A percentile compares a stretch with the other conserved stretches of the same genome.
Evolutionary conservation across 441 rosid species (phyloP).

Genomic region (Pelargonium citronellum): DNA sequence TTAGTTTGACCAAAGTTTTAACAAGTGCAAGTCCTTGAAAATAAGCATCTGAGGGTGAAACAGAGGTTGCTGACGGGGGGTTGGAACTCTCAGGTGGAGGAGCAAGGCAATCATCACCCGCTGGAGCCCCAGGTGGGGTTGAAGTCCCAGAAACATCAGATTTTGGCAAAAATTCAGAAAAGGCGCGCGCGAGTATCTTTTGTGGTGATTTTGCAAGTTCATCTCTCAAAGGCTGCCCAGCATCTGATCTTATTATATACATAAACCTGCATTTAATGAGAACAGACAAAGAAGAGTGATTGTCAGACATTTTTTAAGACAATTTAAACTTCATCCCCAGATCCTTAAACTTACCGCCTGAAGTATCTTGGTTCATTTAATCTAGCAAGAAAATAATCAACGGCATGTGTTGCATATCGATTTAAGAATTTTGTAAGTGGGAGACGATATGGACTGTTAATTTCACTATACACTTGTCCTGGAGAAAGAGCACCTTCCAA

Average conservation of each 20-base stretch:
- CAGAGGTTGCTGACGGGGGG: conserved; percentile 37
- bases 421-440: conserved; percentile 93
- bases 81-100: conserved; percentile 44
- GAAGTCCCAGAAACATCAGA: conserved; percentile 45
- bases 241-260: conserved; percentile 88
- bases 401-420: conserved; percentile 87
- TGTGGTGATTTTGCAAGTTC: conserved; percentile 93
- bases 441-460: conserved; percentile 95
- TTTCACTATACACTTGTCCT: conserved; percentile 91
- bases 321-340: conserved; percentile 19
- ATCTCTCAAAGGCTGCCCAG: conserved; percentile 92
- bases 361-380: conserved; percentile 88
- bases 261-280: conserved; percentile 61
- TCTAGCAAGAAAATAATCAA: conserved; percentile 93
- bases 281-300: conserved; percentile 12
- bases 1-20: conserved; percentile 79
- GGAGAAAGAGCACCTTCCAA: conserved; percentile 91
- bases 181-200: conserved; percentile 80
- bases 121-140: conserved; percentile 50
- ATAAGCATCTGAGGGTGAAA: conserved; percentile 61
- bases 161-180: conserved; percentile 70
- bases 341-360: conserved; percentile 58
- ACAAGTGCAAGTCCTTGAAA: conserved; percentile 92
- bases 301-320: conserved; percentile 7
- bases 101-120: conserved; percentile 53